Base-by-base conservation (phyloP, 2,329 filamentous ascomycete genomes). In the Grosmannia penicillata region DNA sequence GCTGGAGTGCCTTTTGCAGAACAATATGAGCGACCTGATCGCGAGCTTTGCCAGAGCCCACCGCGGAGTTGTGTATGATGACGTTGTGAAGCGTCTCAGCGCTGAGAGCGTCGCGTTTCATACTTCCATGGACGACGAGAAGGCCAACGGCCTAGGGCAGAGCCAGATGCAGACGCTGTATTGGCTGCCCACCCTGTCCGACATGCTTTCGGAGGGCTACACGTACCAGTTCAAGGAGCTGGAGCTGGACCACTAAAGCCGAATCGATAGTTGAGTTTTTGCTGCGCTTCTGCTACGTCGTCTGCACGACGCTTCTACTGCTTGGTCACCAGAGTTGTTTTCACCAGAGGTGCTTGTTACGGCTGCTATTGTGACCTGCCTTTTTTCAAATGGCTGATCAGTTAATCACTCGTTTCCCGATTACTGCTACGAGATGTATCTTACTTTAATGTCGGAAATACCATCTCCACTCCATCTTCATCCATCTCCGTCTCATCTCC, bases 1-100 rank as follows among this genome's bases (percentile, higher is more conserved):
- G 1, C 38, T 47, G 1, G 41, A 47, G 8, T n/a, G 33, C 9
- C 23, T 33, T 15, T 27, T 47, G 5, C 41, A 47, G 24, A 26
- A 26, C 6, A 41, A 24, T 26, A 36, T 47, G 19, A 42, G 43
- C 30, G n/a, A 23, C 9, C 26, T 47, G 3, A 18, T 44, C 8
- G 15, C 18, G 4, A 26, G 26, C 3, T 47, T 47, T 8, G 25
- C 26, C 15, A 29, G 9, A 3, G 32, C 17, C 4, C 41, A 39
- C 18, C 19, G 22, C 4, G 38, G 41, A 7, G 32, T 43, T 25
- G 17, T 22, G 31, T 41, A 38, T 15, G 15, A 1, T 6, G 8
- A 27, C 13, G 11, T 46, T 10, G 7, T 10, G 23, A 11, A 10
- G 3, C 11, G 30, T 1, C 23, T 46, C 4, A 15, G 34, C 1